Percentiles rank a stretch among this genome's conserved stretches.
phyloP scores from a whole-genome alignment of 441 rosid species.

The Iberis amara region DNA sequence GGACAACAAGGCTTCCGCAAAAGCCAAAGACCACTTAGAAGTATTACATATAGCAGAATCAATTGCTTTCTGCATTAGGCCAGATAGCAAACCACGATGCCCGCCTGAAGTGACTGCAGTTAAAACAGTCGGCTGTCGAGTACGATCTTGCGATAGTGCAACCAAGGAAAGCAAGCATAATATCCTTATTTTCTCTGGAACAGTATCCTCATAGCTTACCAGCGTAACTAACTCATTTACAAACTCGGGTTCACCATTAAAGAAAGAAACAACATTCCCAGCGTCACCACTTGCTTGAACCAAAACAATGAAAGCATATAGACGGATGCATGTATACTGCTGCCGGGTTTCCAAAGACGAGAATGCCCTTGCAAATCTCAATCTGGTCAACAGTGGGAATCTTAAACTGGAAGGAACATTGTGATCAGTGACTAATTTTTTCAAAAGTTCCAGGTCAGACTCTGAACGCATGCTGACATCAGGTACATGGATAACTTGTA shows the following conservation, averaged over 20 bases:
- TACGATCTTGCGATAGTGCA: constrained; percentile 87
- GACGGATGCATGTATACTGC: constrained; percentile 86
- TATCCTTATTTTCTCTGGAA: constrained; percentile 82
- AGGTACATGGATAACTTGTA: constrained; percentile 74
- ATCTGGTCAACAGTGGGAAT: constrained; percentile 74
- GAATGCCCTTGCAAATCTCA: constrained; percentile 91
- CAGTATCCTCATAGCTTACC: constrained; percentile 74
- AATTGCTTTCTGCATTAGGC: constrained; percentile 87
- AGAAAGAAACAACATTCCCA: constrained; percentile 74
- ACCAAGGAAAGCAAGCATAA: constrained; percentile 75
- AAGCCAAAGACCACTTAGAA: constrained; percentile 74
- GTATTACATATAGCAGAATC: constrained; percentile 68
- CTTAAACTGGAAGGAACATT: constrained; percentile 79
- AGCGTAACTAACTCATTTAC: constrained; percentile 76
- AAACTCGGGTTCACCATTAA: constrained; percentile 90
- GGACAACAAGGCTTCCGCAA: constrained; percentile 90
- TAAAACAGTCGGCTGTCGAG: constrained; percentile 78
- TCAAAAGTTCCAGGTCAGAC: constrained; percentile 78
- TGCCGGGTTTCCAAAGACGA: constrained; percentile 63
- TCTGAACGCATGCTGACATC: constrained; percentile 42
- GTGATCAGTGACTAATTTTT: constrained; percentile 62
- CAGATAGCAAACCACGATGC: constrained; percentile 83
- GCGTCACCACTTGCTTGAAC: constrained; percentile 84
- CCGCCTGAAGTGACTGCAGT: constrained; percentile 92
- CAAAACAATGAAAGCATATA: constrained; percentile 87